Conservation (phyloP, 129 eudicot genomes). For the Tanacetum coccineum region DNA sequence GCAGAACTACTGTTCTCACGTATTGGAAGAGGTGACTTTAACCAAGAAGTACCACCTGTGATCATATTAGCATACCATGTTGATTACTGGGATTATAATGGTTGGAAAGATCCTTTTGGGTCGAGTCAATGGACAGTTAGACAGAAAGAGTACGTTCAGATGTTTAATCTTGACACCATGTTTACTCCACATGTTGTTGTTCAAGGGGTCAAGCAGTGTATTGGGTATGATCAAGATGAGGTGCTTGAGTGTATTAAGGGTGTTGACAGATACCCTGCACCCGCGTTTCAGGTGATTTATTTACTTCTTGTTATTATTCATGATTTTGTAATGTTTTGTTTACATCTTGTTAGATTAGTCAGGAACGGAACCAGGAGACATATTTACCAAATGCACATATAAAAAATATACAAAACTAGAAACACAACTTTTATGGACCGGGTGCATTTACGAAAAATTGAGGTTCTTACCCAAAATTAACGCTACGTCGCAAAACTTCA, state of each 20-base stretch:
- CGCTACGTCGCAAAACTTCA: too few species aligned
- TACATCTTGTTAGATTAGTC: too few species aligned
- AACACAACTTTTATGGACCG: too few species aligned
- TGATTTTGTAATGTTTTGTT: neutral
- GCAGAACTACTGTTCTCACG: slow-evolving; percentile 86
- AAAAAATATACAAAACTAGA: too few species aligned
- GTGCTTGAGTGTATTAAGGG: slow-evolving; percentile 35
- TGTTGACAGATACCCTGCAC: slow-evolving; percentile 61
- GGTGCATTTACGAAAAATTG: too few species aligned
- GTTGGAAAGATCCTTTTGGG: slow-evolving; percentile 89
- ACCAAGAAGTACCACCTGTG: slow-evolving; percentile 48
- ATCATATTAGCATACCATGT: slow-evolving; percentile 74
- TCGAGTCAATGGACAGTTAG: slow-evolving; percentile 87
- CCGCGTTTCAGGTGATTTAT: slow-evolving; percentile 61
- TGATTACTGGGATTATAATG: slow-evolving; percentile 88
- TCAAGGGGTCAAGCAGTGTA: slow-evolving; percentile 64
- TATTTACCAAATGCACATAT: too few species aligned
- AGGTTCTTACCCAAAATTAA: too few species aligned
- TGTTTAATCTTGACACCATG: slow-evolving; percentile 73
- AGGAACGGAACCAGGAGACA: too few species aligned
- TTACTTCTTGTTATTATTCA: too few species aligned
- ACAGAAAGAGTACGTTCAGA: slow-evolving; percentile 83
- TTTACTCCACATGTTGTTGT: slow-evolving; percentile 85
- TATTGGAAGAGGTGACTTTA: slow-evolving; percentile 81
- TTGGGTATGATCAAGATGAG: slow-evolving; percentile 63